Base-by-base conservation (phyloP, 768 basidiomycete genomes). In the Rubroboletus satanas region DNA sequence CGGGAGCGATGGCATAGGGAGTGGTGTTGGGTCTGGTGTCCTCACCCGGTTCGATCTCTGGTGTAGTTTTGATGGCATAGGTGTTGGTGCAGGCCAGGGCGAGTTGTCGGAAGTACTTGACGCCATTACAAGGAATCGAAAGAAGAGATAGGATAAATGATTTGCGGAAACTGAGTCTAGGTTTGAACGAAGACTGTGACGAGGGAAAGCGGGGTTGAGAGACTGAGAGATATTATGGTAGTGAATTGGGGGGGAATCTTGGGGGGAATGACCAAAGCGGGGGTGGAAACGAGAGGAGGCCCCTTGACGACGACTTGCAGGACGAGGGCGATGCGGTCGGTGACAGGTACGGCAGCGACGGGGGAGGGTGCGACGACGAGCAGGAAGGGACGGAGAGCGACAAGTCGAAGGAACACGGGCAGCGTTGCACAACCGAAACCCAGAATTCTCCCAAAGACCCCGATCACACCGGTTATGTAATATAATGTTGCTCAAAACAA, bases 21-120 rank as follows among this genome's bases (percentile, higher is more conserved):
- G 37, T 7, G 68, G 57, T 5, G 21, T 66, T 69, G 60, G 51
- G 72, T 71, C 65, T 48, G 79, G 73, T 58, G 62, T 39, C 18
- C 45, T 43, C 59, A 66, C 58, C 52, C 61, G 62, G 57, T 72
- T 71, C 61, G 73, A 73, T 68, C 70, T 71, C 55, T 57, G 41
- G 45, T 55, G 44, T 31, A 65, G 52, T 57, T 65, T 56, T 56
- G 71, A 65, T n/a, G 71, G 66, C 12, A 62, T 32, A 14, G 72
- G 52, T 0, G 81, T 83, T 66, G 66, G 72, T 11, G 55, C 57
- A 35, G 82, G 83, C 79, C 79, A 80, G 48, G 73, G 78, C 44
- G 59, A 65, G 53, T 71, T 64, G 61, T 70, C 56, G 21, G 64
- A 66, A 15, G 70, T 63, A 55, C 67, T 64, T 43, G 70, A 56